Evolutionary conservation across 1,284 basidiomycete genomes (phyloP).

Genomic region (Schizopora paradoxa): DNA sequence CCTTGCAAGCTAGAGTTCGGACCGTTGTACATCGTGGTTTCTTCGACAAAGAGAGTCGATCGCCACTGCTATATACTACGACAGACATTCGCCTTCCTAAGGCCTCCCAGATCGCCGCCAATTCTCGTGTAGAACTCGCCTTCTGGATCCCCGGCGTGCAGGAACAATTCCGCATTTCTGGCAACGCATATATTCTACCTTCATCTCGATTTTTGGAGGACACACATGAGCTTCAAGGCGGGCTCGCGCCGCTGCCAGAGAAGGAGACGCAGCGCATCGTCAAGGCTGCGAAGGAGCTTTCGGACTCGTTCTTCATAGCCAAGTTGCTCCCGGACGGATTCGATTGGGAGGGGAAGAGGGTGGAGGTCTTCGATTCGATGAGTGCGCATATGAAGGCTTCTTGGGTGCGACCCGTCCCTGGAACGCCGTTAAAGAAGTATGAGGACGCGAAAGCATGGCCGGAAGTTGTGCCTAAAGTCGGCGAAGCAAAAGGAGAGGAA

Average conservation of each 20-base stretch:
- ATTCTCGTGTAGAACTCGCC: slow-evolving; percentile 43
- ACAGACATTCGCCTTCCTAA: slow-evolving; percentile 58
- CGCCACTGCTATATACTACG: slow-evolving; percentile 55
- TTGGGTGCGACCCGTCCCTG: slow-evolving; percentile 60
- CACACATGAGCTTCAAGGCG: slow-evolving; percentile 24
- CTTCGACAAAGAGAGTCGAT: too few relatives aligned
- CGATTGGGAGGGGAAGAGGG: slow-evolving; percentile 60
- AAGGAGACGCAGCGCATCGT: slow-evolving; percentile 21
- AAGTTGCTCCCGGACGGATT: slow-evolving; percentile 36
- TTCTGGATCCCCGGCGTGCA: slow-evolving; percentile 55
- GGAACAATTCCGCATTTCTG: slow-evolving; percentile 57
- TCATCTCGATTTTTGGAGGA: slow-evolving; percentile 23
- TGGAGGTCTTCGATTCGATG: slow-evolving; percentile 48
- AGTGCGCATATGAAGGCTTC: slow-evolving; percentile 54
- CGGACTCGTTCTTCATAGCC: slow-evolving; percentile 27
- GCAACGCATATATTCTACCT: slow-evolving; percentile 43
- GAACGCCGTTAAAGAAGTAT: slow-evolving; percentile 41
- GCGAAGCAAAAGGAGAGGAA: slow-evolving; percentile 40
- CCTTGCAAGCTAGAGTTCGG: slow-evolving; percentile 47
- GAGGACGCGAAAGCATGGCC: slow-evolving; percentile 59
- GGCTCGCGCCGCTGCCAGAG: slow-evolving; percentile 12
- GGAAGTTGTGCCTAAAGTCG: slow-evolving; percentile 32
- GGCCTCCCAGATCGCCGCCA: slow-evolving; percentile 41
- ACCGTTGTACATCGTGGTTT: slow-evolving; percentile 55
- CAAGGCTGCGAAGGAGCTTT: not conserved